Base-by-base conservation (phyloP, 306 rosid genomes). In the Begonia masoniana region DNA sequence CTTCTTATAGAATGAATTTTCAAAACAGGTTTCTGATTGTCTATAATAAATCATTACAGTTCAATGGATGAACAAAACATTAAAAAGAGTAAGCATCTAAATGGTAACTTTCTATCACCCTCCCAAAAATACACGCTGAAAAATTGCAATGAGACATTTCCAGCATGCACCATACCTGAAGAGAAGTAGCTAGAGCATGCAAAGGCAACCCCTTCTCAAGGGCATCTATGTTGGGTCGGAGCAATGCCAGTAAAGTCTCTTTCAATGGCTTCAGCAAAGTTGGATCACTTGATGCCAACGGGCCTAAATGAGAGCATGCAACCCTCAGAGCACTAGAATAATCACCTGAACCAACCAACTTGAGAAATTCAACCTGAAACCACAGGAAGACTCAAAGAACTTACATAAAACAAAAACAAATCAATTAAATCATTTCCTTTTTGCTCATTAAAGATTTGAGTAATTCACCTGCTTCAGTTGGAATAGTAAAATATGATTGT, bases 231-330 rank as follows among this genome's bases (percentile, higher is more conserved):
- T 72, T 76, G 15, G 96, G 93, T 66, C 68, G 81, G 36, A 92
- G 83, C 65, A 87, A 67, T 64, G 96, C 95, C 81, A 87, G 57
- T 50, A 92, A 76, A 56, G 99, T 83, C 79, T 92, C 99, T 74
- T 92, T 92, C 74, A 92, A 67, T 31, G 94, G 71, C 75, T 79
- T 92, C 62, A 92, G 64, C 58, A 92, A 72, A 69, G 87, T 43
- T 62, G 83, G 87, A 73, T 92, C 93, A 59, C 62, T 63, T 60
- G 99, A 68, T 26, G 96, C 99, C 51, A 92, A 76, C 54, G 95
- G 96, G 62, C 99, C 96, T 73, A 87, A 74, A 71, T 92, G 87
- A 49, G 95, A 68, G 72, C 81, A 86, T 42, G 99, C 99, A 58
- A 92, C 95, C 75, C 58, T 76, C 74, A 86, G 64, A 59, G 95